Evolutionary conservation across 768 basidiomycete species (phyloP), one percentile per base, ranked within the genome.

Genomic region (Aureoboletus auriporus): DNA sequence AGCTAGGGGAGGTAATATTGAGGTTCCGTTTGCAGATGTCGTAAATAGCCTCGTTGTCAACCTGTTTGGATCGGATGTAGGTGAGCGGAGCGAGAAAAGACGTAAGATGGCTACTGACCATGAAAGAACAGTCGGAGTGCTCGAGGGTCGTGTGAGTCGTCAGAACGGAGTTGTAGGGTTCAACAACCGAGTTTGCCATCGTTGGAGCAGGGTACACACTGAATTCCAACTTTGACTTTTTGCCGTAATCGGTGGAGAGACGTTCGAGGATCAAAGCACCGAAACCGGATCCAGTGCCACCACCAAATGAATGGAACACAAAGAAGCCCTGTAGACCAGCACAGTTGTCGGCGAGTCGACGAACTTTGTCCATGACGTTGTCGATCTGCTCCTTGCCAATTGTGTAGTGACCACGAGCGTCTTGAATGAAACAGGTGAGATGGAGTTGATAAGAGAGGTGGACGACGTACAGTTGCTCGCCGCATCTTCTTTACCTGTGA

Each of bases 291-390:
- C 95, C 95, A 54, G 95, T 98, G 71, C 95, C 95, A 64, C 95
- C 95, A 69, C 95, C 95, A 69, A 99, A 98, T 42, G 95, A 99
- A 77, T 97, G 95, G 85, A 98, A 98, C 60, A 96, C 93, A 68
- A 98, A 98, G 79, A 98, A 99, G 53, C 95, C 95, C 70, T 98
- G 95, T 26, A 98, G 84, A 61, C 95, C 95, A 46, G 80, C 78
- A 75, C 95, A 97, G 77, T 94, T 94, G 70, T 99, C 95, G 47
- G 95, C 87, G 45, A 99, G 81, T 58, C 88, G 84, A 65, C 95
- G 89, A 59, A 96, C 77, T 65, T 89, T 93, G 74, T 99, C 95
- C 82, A 96, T 88, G 43, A 95, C 93, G 14, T 80, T 82, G 71
- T 97, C 95, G 63, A 99, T 93, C 60, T 93, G 83, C 71, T 97